A percentile compares a stretch with the other conserved stretches of the same genome.
These are phyloP conservation scores for Sugiyamaella qingdaonensis DNA, from an alignment of 805 yeast species.

Conservation along the genomic window DNA sequence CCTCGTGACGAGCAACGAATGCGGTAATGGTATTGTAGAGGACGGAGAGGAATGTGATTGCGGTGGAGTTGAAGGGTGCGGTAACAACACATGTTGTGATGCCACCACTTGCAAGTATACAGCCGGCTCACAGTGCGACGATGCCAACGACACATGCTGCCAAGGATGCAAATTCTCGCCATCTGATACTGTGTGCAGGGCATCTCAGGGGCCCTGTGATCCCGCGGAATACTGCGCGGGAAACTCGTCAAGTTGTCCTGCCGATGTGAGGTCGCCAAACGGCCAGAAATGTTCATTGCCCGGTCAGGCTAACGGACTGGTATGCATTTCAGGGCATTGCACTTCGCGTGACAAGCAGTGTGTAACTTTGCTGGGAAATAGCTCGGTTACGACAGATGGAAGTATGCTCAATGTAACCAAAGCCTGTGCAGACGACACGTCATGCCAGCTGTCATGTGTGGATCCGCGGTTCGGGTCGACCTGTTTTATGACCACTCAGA, in stretches of 20 bases:
- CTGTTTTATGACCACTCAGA: slow-evolving; percentile 29
- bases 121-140: slow-evolving; percentile 30
- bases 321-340: slow-evolving; percentile 34
- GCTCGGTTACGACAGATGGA: slow-evolving; percentile 21
- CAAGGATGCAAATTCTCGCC: slow-evolving; percentile 30
- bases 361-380: slow-evolving; percentile 26
- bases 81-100: slow-evolving; percentile 30
- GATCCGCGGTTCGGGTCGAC: slow-evolving; percentile 23
- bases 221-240: slow-evolving; percentile 35
- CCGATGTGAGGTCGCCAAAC: slow-evolving; percentile 24
- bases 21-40: slow-evolving; percentile 39
- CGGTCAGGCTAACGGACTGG: slow-evolving; percentile 13
- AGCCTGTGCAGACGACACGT: slow-evolving; percentile 29
- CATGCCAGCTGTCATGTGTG: slow-evolving; percentile 30
- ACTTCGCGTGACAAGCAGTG: slow-evolving; percentile 36
- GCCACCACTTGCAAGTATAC: slow-evolving; percentile 32
- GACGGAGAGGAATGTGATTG: slow-evolving; percentile 39
- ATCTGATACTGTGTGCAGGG: slow-evolving; percentile 28
- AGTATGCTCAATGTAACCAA: slow-evolving; percentile 22
- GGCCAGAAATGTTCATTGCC: slow-evolving; percentile 27
- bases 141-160: slow-evolving; percentile 34
- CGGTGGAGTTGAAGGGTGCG: slow-evolving; percentile 35
- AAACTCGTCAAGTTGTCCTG: slow-evolving; percentile 32
- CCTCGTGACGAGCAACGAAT: slow-evolving; percentile 30
- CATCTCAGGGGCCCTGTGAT: slow-evolving; percentile 33